phyloP scores from a whole-genome alignment of 2,329 filamentous ascomycete species.

The Cryphonectria japonica region DNA sequence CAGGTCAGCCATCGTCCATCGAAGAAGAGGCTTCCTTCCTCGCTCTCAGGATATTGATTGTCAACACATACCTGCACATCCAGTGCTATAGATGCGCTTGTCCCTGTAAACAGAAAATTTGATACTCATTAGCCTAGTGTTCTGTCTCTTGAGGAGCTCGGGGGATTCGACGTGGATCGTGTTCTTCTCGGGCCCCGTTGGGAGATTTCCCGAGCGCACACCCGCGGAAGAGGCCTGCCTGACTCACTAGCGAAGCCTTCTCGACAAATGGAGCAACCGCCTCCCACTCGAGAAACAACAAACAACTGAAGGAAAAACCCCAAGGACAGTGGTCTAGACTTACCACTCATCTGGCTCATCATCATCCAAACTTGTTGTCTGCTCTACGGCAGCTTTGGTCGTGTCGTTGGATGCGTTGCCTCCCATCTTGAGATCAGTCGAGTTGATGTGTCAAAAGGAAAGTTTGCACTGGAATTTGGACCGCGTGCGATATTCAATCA shows the following conservation, averaged over 20 bases:
- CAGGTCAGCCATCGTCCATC: not conserved
- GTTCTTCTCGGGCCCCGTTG: not conserved
- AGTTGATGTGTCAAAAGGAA: constrained; percentile 35
- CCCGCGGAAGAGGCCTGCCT: not conserved
- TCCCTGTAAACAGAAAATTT: constrained; percentile 64
- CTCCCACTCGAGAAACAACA: too few species aligned
- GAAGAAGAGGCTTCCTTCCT: not conserved
- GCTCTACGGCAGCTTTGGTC: constrained; percentile 43
- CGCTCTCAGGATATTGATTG: not conserved
- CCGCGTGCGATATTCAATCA: constrained; percentile 13
- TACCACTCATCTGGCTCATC: constrained; percentile 97
- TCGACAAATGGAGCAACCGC: not conserved
- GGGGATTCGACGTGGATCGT: not conserved
- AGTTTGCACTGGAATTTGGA: constrained; percentile 9
- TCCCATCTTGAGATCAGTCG: constrained; percentile 28
- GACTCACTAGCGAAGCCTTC: not conserved
- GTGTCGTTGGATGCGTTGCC: constrained; percentile 59
- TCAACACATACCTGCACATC: constrained; percentile 73
- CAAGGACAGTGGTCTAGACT: constrained; percentile 35
- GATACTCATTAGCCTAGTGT: not conserved
- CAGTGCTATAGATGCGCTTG: constrained; percentile 96
- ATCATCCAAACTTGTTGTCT: constrained; percentile 58
- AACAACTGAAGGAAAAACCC: too few species aligned
- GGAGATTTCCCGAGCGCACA: constrained; percentile 7
- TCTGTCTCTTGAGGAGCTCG: not conserved